Base-by-base conservation (phyloP, 225 moss, liverwort and hornwort genomes). In the Climacium dendroides region DNA sequence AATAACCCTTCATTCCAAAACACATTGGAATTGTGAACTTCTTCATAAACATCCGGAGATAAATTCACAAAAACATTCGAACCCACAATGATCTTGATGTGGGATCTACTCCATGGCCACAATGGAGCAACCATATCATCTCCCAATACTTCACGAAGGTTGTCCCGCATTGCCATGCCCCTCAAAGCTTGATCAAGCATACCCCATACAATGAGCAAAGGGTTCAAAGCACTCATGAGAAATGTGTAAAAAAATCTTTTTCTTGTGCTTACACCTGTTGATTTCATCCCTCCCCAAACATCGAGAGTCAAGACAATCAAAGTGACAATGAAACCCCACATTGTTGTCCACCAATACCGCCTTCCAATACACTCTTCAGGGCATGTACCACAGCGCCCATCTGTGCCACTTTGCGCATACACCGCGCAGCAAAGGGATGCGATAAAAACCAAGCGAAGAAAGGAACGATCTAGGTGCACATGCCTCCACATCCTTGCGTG, bases 181-280 rank as follows among this genome's bases (percentile, higher is more conserved):
- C 34, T 5, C 34, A 80, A 45, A 32, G 43, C 8, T 22, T 2
- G 2, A 0, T 7, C 3, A 10, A 62, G 63, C 6, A 41, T 1
- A 28, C 0, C 0, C 29, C 17, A 45, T 29, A 72, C 10, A 17
- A 72, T 18, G 6, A 10, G 0, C 17, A 29, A 29, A 45, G 45
- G 72, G 14, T 13, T 35, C 5, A 76, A 35, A 35, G 75, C 45
- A 43, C 80, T 32, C 0, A 1, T 0, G 5, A 5, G 2, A 9
- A 71, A 7, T 1, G 5, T 15, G 8, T 0, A 0, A 14, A 19
- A 0, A 78, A 26, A 6, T 55, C 1, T 37, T 23, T 1, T 0
- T 7, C 9, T 0, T 9, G 4, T 37, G 6, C 6, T 7, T 43
- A 1, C 10, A 20, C 3, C 6, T 1, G 0, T 1, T 16, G 43